These are phyloP conservation scores for Polyporus tsugae DNA, from an alignment of 1,284 basidiomycete genomes.

Conservation along the genomic window DNA sequence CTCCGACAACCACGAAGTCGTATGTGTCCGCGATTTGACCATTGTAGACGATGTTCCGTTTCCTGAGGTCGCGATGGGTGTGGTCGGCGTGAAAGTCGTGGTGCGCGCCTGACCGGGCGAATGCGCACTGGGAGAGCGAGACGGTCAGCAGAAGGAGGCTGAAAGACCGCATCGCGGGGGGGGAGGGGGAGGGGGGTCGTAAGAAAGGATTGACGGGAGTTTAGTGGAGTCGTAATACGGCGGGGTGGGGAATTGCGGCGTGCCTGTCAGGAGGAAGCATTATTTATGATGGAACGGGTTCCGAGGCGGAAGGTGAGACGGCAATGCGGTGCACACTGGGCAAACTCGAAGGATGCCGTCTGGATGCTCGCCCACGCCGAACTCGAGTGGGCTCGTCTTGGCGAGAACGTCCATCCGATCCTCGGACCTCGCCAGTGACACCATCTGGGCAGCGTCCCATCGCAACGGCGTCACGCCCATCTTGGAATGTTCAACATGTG, in stretches of 20 bases:
- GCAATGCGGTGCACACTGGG: constrained; percentile 6
- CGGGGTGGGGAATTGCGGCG: constrained; percentile 2
- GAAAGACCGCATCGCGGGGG: constrained; percentile 37
- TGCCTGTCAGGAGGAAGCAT: neutral
- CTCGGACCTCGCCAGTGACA: constrained; percentile 2
- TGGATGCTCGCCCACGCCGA: constrained; percentile 5
- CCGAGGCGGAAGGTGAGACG: neutral
- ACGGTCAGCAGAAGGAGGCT: constrained; percentile 37
- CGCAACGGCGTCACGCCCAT: constrained; percentile 3
- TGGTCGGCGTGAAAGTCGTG: constrained; percentile 37
- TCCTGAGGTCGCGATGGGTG: constrained; percentile 35
- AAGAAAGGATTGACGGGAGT: constrained; percentile 9
- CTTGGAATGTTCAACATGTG: neutral
- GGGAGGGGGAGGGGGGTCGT: constrained; percentile 12
- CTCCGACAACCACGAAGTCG: constrained; percentile 68
- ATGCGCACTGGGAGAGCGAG: constrained; percentile 36
- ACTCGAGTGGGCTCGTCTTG: constrained; percentile 9
- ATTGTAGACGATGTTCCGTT: constrained; percentile 51
- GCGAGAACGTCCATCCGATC: constrained; percentile 7
- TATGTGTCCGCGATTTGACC: constrained; percentile 52
- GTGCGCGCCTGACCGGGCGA: constrained; percentile 27
- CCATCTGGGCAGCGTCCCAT: neutral
- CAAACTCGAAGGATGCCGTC: constrained; percentile 1
- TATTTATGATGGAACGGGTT: constrained; percentile 8
- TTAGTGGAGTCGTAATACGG: constrained; percentile 12